Evolutionary conservation across 2,329 filamentous ascomycete genomes (phyloP).

Genomic region (Exophiala sp.): DNA sequence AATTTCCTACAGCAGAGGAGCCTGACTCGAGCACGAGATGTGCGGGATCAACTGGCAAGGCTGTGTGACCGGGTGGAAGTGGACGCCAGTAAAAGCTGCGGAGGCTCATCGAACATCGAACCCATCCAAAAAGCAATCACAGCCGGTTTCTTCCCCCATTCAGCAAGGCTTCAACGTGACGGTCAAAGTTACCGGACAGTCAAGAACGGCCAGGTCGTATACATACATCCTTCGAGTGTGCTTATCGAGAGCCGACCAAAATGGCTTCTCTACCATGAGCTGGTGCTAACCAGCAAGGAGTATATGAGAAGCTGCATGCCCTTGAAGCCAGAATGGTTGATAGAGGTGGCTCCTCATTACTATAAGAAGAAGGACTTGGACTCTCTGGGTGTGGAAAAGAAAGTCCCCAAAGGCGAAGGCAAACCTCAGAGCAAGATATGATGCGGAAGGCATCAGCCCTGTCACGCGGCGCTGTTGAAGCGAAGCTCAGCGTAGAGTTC

Average conservation of each 20-base stretch:
- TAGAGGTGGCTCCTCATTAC: constrained; percentile 87
- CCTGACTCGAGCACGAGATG: constrained; percentile 81
- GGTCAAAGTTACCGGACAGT: constrained; percentile 87
- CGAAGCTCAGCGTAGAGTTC: no score
- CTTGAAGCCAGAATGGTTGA: constrained; percentile 75
- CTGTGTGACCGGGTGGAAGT: constrained; percentile 93
- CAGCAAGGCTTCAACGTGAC: constrained; percentile 71
- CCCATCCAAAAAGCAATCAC: constrained; percentile 85
- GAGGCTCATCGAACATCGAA: constrained; percentile 56
- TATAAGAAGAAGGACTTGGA: constrained; percentile 90
- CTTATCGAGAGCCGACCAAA: constrained; percentile 65
- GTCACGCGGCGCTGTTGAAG: no score
- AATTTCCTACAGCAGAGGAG: constrained; percentile 90
- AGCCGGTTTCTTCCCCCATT: constrained; percentile 90
- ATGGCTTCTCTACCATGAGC: constrained; percentile 78
- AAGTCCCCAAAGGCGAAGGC: constrained; percentile 58
- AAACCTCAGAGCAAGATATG: constrained; percentile 30
- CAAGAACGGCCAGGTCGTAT: constrained; percentile 82
- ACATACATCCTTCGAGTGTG: constrained; percentile 83
- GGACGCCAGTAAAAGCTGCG: constrained; percentile 58
- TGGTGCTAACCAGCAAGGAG: constrained; percentile 80
- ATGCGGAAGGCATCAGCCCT: background rate
- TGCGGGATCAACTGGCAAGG: constrained; percentile 85
- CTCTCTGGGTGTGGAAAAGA: constrained; percentile 67
- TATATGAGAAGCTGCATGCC: constrained; percentile 88